These are phyloP conservation scores for Limonomyces culmigenus DNA, from an alignment of 1,284 basidiomycete genomes.

Conservation along the genomic window DNA sequence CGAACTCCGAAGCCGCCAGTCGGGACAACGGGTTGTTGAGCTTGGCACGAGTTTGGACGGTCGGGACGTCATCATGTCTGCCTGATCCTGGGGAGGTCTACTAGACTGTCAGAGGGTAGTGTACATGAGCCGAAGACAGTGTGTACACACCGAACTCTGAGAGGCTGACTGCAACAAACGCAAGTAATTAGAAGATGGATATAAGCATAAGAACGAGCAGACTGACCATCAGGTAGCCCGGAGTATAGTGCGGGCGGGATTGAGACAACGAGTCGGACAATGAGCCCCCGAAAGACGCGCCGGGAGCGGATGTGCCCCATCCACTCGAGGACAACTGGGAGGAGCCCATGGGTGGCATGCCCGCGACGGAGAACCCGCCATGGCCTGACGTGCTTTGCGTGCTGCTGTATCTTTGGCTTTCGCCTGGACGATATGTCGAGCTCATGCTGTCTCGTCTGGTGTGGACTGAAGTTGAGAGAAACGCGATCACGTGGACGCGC, in stretches of 20 bases:
- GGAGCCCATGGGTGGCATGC: background rate
- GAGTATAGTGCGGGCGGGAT: conserved; percentile 55
- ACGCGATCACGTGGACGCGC: too few species aligned
- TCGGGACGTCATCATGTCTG: conserved; percentile 36
- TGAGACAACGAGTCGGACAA: conserved; percentile 38
- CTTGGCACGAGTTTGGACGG: conserved; percentile 62
- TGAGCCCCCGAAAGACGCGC: conserved; percentile 2
- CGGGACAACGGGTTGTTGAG: conserved; percentile 50
- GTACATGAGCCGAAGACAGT: background rate
- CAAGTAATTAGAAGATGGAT: conserved; percentile 26
- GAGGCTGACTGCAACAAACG: background rate
- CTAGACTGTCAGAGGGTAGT: background rate
- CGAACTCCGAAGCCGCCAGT: conserved; percentile 46
- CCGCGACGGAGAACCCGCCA: background rate
- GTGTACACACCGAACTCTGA: background rate
- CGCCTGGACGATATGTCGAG: too few species aligned
- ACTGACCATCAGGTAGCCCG: conserved; percentile 57
- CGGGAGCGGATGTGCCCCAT: background rate
- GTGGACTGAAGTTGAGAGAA: too few species aligned
- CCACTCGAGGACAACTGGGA: background rate
- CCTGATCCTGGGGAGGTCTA: background rate
- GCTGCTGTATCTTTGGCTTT: too few species aligned
- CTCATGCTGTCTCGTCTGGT: too few species aligned
- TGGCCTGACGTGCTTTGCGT: too few species aligned
- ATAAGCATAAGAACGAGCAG: conserved; percentile 6